Evolutionary conservation across 2,329 filamentous ascomycete species (phyloP), one percentile per base, ranked within the genome.

Genomic region (Hypoxylon sp.): DNA sequence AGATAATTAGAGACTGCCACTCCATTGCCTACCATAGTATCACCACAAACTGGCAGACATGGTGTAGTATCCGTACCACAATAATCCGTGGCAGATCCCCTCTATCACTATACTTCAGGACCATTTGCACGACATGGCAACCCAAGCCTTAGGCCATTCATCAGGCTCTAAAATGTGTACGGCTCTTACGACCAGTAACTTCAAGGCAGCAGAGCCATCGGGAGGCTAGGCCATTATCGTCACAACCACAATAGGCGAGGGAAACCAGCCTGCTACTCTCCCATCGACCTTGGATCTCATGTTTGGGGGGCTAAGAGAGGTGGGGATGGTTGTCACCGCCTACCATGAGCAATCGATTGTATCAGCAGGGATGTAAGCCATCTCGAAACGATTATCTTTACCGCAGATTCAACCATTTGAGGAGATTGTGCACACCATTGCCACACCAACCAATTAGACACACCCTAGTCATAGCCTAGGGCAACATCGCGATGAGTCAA

Each of bases 401-500:
- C 69, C 63, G 53, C 54, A 57, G 57, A 65, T 69, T 74, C 74
- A 70, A 71, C 67, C 70, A 66, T 71, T 39, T 61, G 60, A 29
- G 62, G 60, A 50, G 46, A 48, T 37, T 31, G 29, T 31, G 6
- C 46, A 59, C 39, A 39, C 54, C 52, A 52, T 67, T 69, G 53
- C 61, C 66, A 61, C 59, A 47, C 53, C 59, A 60, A 55, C 72
- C 74, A 76, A 75, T 75, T 44, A 71, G 59, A 63, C 33, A 47
- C 29, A 31, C 52, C 58, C 61, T 53, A 58, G 42, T 72, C 65
- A 72, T 66, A 71, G 65, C 68, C 70, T 70, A 68, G 69, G 66
- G 69, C 29, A 31, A 31, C 29, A 31, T 66, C 67, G 63, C 71
- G 73, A 76, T 76, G 74, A 76, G 70, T 76, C 73, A 76, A 76